Conservation (phyloP, 768 basidiomycete genomes). For the Fomitopsis pulvina region DNA sequence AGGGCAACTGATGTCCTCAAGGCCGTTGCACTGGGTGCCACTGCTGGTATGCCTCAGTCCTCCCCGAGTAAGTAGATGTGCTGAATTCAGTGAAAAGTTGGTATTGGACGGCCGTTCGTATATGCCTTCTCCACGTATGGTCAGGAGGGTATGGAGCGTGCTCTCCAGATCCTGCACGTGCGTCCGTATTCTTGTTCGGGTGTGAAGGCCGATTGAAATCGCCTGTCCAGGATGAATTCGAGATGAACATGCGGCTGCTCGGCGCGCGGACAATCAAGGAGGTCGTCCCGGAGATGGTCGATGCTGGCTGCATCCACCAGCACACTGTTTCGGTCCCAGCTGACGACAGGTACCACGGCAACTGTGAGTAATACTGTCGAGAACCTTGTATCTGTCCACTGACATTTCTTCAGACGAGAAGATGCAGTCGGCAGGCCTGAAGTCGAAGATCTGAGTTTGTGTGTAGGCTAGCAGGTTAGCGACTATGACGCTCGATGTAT, state of each 20-base stretch:
- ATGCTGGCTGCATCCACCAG: constrained; percentile 59
- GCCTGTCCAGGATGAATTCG: constrained; percentile 83
- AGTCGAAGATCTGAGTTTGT: constrained; percentile 35
- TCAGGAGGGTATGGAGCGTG: constrained; percentile 76
- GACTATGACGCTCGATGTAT: too few species aligned
- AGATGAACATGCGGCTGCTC: constrained; percentile 94
- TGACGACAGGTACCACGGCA: constrained; percentile 70
- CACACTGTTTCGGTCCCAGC: constrained; percentile 65
- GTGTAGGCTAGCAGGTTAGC: too few species aligned
- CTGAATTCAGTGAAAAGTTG: constrained; percentile 38
- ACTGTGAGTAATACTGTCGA: constrained; percentile 55
- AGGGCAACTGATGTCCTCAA: constrained; percentile 88
- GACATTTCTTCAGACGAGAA: constrained; percentile 29
- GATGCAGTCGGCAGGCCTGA: constrained; percentile 36
- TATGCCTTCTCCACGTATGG: constrained; percentile 91
- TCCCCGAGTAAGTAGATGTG: constrained; percentile 33
- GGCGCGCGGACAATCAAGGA: constrained; percentile 80
- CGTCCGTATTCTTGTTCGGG: background rate
- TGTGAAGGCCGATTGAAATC: background rate
- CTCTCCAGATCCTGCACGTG: constrained; percentile 72
- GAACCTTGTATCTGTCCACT: too few species aligned
- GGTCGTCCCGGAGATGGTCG: constrained; percentile 85
- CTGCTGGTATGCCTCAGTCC: constrained; percentile 57
- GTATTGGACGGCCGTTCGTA: constrained; percentile 80
- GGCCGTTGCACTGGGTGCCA: constrained; percentile 85